phyloP scores from a whole-genome alignment of 2,329 filamentous ascomycete species.

The Pseudogymnoascus sp. region DNA sequence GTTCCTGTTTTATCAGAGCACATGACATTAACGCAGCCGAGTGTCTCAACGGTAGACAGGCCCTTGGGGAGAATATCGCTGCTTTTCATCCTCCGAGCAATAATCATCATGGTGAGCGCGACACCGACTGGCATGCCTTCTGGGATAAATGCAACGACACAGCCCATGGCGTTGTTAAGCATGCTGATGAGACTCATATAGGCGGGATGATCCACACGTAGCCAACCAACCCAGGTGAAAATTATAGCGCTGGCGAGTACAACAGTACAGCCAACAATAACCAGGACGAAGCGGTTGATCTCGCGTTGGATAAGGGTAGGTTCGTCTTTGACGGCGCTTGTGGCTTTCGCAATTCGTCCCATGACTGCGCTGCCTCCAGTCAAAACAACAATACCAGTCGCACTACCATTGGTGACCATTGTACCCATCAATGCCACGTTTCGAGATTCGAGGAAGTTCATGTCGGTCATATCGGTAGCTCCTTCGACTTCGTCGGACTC shows the following conservation, averaged over 20 bases:
- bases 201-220: constrained; percentile 28
- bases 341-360: constrained; percentile 56
- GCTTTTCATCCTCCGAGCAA: constrained; percentile 62
- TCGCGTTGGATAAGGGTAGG: constrained; percentile 35
- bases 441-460: constrained; percentile 88
- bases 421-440: constrained; percentile 99
- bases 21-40: constrained; percentile 61
- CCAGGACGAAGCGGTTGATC: constrained; percentile 36
- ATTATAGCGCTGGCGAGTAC: constrained; percentile 34
- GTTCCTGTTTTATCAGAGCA: constrained; percentile 70
- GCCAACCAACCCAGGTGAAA: constrained; percentile 38
- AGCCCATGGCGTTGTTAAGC: constrained; percentile 39
- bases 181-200: constrained; percentile 37
- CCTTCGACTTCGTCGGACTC: constrained; percentile 97
- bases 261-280: constrained; percentile 34
- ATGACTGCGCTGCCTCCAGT: constrained; percentile 62
- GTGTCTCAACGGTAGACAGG: constrained; percentile 64
- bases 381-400: constrained; percentile 80
- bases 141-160: constrained; percentile 59
- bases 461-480: constrained; percentile 57
- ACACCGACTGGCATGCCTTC: constrained; percentile 61
- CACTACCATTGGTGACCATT: constrained; percentile 92
- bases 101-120: constrained; percentile 61
- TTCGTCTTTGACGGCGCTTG: constrained; percentile 25
- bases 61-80: constrained; percentile 70